phyloP scores from a whole-genome alignment of 2,329 filamentous ascomycete genomes.

The Didymella glomerata region DNA sequence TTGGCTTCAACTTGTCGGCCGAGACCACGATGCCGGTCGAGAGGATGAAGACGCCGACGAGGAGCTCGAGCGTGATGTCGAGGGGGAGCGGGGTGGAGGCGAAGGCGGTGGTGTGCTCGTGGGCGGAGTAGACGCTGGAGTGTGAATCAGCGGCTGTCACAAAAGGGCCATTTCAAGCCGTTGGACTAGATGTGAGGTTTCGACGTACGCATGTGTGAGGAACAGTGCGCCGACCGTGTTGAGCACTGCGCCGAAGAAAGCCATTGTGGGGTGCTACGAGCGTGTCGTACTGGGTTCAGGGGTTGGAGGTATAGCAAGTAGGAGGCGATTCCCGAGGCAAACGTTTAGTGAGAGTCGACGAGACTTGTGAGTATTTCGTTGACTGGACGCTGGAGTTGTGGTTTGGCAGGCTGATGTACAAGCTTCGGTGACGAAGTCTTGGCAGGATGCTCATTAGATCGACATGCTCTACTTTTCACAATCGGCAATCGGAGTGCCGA shows the following conservation, averaged over 20 bases:
- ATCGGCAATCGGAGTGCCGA: background rate
- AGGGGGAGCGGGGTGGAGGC: constrained; percentile 68
- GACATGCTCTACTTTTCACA: background rate
- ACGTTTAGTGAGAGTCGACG: background rate
- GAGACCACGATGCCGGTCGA: constrained; percentile 82
- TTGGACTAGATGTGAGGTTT: constrained; percentile 5
- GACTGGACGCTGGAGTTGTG: background rate
- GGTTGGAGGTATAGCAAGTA: background rate
- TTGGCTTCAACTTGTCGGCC: constrained; percentile 81
- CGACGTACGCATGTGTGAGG: constrained; percentile 83
- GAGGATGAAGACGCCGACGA: constrained; percentile 81
- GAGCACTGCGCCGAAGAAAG: constrained; percentile 73
- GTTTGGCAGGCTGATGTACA: background rate
- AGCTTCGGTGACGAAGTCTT: constrained; percentile 15
- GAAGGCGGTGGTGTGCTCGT: constrained; percentile 85
- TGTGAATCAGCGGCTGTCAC: constrained; percentile 32
- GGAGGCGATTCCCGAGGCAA: background rate
- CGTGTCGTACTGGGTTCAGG: background rate
- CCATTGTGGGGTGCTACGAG: constrained; percentile 61
- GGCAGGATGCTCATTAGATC: background rate
- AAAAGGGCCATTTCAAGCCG: background rate
- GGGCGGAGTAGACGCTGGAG: constrained; percentile 89
- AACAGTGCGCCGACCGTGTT: constrained; percentile 80
- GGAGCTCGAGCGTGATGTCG: constrained; percentile 88
- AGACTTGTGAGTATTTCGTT: background rate